Evolutionary conservation across 2,329 filamentous ascomycete species (phyloP), one percentile per base, ranked within the genome.

Genomic region (Ceratocystis papillata): DNA sequence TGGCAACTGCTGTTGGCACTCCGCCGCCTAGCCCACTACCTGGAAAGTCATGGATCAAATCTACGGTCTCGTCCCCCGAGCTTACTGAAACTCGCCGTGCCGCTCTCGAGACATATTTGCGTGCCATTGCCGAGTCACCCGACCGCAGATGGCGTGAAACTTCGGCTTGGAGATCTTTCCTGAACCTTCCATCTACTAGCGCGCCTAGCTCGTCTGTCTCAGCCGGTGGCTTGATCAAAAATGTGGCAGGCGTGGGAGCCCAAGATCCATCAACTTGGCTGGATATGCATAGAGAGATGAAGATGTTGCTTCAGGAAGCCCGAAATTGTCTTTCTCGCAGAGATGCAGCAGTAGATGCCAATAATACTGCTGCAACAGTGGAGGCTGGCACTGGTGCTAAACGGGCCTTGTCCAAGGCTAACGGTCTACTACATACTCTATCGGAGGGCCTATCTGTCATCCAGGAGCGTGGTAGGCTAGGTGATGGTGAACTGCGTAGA

Each of bases 121-220:
- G 83, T 63, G 82, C 83, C 48, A 88, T 94, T 68, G 86, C 89
- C 62, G 85, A 85, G 68, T 81, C 83, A 2, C 84, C 87, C n/a
- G 89, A 94, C 73, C 80, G 84, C 17, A 78, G 87, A 71, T 94
- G 89, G 89, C 81, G 89, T 22, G 85, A 89, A 70, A 87, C 86
- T 0, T 81, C 81, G 17, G 83, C 83, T 2, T 95, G 89, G 86
- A 81, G 88, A 50, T 76, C 80, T 0, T 95, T 94, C 71, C 76
- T 94, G 37, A 87, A 87, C 71, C 79, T 94, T 5, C 87, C 87
- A 1, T 78, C 76, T 69, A 76, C 73, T 4, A 81, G 79, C 72
- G 76, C 78, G 2, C 73, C 75, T 48, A 81, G 78, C 69, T 81
- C 79, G 50, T 76, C 79, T 3, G 75, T 78, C 1, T 80, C 79